These are phyloP conservation scores for Plasmodium gallinaceum DNA, from an alignment of 169 alveolate genomes.

Conservation along the genomic window DNA sequence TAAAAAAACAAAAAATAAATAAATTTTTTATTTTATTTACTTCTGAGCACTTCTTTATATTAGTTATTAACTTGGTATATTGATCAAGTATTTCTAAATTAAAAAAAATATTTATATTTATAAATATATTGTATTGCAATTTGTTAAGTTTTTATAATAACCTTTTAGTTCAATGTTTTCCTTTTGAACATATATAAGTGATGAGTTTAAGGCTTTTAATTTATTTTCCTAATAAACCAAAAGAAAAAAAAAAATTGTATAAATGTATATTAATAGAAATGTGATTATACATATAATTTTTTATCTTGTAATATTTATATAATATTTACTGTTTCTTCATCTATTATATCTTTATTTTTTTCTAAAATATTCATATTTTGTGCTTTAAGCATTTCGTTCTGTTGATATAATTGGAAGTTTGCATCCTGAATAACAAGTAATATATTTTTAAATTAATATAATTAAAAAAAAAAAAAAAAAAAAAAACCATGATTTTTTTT, in stretches of 20 bases:
- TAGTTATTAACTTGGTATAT: conserved; percentile 23
- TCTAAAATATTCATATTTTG: conserved; percentile 59
- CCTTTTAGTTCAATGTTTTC: conserved; percentile 47
- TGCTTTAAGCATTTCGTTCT: conserved; percentile 73
- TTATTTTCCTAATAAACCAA: conserved; percentile 32
- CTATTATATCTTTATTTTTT: conserved; percentile 56
- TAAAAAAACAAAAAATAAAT: not conserved
- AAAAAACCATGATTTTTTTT: not conserved
- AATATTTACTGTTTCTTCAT: conserved; percentile 34
- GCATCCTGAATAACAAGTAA: conserved; percentile 35
- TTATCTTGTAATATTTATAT: not conserved
- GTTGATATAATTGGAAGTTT: conserved; percentile 65
- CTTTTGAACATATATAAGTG: conserved; percentile 59
- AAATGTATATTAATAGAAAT: not conserved
- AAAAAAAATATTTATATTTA: not conserved
- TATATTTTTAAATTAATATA: not conserved
- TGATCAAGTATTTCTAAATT: conserved; percentile 40
- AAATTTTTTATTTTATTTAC: conserved; percentile 13
- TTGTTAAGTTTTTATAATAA: not conserved
- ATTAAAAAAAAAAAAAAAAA: not conserved
- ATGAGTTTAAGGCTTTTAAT: conserved; percentile 25
- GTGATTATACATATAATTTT: not conserved
- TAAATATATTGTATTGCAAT: not conserved
- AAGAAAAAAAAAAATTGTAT: not conserved
- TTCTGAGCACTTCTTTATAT: conserved; percentile 32